Conservation (phyloP, 73 alveolate species). For the Breviolum minutum region DNA sequence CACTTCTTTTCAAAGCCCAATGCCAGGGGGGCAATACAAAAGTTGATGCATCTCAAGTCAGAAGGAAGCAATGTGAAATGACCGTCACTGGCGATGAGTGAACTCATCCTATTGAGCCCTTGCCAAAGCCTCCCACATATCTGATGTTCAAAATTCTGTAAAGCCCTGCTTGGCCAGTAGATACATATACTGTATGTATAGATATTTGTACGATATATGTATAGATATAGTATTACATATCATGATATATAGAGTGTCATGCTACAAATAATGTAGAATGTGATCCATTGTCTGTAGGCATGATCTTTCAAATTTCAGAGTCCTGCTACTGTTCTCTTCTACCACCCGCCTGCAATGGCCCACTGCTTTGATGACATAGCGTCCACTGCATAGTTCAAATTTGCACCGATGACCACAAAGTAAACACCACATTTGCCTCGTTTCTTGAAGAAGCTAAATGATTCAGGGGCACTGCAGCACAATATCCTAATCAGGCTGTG, state of each 20-base stretch:
- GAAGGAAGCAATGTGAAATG: not conserved
- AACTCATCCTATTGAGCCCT: too few species aligned
- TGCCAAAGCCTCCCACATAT: too few species aligned
- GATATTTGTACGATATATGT: too few species aligned
- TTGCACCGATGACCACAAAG: constrained; percentile 78
- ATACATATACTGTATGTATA: too few species aligned
- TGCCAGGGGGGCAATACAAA: not conserved
- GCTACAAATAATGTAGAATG: too few species aligned
- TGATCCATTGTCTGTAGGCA: not conserved
- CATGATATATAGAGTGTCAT: not conserved
- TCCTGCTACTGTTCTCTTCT: too few species aligned
- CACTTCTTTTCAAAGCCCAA: not conserved
- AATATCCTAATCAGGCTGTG: not conserved
- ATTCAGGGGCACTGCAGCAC: not conserved
- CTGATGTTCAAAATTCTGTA: too few species aligned
- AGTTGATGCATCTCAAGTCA: not conserved
- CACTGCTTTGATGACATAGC: constrained; percentile 31
- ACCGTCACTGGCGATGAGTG: not conserved
- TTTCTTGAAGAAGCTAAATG: not conserved
- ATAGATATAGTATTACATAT: too few species aligned
- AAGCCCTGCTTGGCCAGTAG: too few species aligned
- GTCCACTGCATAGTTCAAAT: constrained; percentile 48
- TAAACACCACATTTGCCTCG: constrained; percentile 79
- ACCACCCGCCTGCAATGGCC: constrained; percentile 53
- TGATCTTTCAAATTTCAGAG: not conserved